Conservation (phyloP, 2,329 filamentous ascomycete species). For the Xylariomycetidae sp. region DNA sequence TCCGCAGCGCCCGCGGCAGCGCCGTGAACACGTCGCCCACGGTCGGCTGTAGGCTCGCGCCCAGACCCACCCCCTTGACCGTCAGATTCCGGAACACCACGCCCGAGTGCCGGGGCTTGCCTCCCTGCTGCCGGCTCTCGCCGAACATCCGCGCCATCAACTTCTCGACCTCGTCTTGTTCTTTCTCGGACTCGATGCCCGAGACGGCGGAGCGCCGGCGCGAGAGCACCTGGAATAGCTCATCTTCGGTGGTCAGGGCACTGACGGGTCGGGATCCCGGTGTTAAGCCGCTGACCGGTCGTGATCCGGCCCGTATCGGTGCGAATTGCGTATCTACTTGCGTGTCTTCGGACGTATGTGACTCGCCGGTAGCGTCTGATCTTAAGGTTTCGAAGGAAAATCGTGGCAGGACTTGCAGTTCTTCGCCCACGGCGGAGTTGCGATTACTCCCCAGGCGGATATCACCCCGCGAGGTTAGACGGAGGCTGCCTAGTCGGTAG, state of each 20-base stretch:
- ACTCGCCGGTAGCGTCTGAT: no score
- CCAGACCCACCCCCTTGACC: constrained; percentile 63
- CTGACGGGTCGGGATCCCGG: no score
- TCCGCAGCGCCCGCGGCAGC: background rate
- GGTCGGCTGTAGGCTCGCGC: constrained; percentile 46
- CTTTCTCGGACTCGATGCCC: constrained; percentile 18
- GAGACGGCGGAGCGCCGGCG: constrained; percentile 38
- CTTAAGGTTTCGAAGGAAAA: no score
- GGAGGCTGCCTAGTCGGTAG: no score
- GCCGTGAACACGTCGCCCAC: constrained; percentile 31
- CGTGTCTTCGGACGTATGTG: no score
- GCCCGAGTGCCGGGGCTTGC: constrained; percentile 61
- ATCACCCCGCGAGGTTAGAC: no score
- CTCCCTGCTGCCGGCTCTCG: constrained; percentile 54
- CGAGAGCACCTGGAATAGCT: constrained; percentile 43
- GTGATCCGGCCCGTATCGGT: no score
- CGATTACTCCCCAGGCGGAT: no score
- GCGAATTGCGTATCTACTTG: no score
- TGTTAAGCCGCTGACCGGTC: no score
- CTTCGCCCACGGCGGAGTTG: no score
- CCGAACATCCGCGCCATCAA: constrained; percentile 70
- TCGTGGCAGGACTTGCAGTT: no score
- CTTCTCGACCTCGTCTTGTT: constrained; percentile 49
- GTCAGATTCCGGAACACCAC: constrained; percentile 66
- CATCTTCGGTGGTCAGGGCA: constrained; percentile 50